A percentile compares a stretch with the other conserved stretches of the same genome.
phyloP scores from a whole-genome alignment of 805 yeast genomes.

The Jamesozyma jinghongensis region DNA sequence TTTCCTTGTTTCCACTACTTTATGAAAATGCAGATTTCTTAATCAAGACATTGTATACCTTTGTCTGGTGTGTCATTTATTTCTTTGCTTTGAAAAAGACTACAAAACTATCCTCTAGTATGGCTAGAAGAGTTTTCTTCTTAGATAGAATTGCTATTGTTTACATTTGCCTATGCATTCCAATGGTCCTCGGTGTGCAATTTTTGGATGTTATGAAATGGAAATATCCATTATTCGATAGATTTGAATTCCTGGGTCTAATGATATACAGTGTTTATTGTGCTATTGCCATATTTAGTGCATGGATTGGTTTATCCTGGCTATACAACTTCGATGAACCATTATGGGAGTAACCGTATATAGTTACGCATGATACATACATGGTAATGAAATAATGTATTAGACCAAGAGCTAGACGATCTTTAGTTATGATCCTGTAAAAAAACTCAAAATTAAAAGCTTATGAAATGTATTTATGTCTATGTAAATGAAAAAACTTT shows the following conservation, averaged over 20 bases:
- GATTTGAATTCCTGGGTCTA: conserved; percentile 63
- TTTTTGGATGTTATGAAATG: conserved; percentile 48
- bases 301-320: conserved; percentile 90
- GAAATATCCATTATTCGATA: conserved; percentile 44
- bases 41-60: conserved; percentile 66
- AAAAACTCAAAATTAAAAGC: too few species aligned
- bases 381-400: too few species aligned
- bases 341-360: conserved; percentile 37
- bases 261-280: conserved; percentile 84
- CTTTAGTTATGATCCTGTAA: too few species aligned
- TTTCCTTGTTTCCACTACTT: conserved; percentile 80
- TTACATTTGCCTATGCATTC: conserved; percentile 59
- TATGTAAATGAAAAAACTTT: too few species aligned
- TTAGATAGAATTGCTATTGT: conserved; percentile 61
- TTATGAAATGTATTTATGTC: too few species aligned
- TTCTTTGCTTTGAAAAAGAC: conserved; percentile 65
- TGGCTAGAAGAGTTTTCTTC: conserved; percentile 45
- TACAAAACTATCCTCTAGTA: conserved; percentile 36
- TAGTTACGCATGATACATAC: background rate
- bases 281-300: conserved; percentile 69
- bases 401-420: too few species aligned
- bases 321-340: conserved; percentile 74
- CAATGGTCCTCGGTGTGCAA: conserved; percentile 44
- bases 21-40: conserved; percentile 73
- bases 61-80: conserved; percentile 77